A percentile compares a stretch with the other conserved stretches of the same genome.
These are phyloP conservation scores for Penicillium rolfsii DNA, from an alignment of 2,329 filamentous ascomycete species.

Conservation along the genomic window DNA sequence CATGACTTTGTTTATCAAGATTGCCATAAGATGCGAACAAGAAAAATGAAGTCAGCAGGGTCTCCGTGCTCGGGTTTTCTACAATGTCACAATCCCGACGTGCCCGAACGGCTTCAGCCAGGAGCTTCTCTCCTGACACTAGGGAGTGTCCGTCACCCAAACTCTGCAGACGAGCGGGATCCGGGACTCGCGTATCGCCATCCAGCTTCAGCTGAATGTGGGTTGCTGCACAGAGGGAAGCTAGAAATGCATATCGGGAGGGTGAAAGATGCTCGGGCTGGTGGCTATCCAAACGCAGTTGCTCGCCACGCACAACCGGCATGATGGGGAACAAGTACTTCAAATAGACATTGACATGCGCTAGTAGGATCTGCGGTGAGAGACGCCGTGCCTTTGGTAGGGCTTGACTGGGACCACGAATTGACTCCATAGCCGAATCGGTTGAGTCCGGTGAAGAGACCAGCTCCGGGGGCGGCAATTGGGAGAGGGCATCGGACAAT, in stretches of 20 bases:
- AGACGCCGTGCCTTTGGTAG: slow-evolving; percentile 32
- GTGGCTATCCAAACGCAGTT: slow-evolving; percentile 42
- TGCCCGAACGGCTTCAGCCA: slow-evolving; percentile 64
- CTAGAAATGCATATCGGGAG: slow-evolving; percentile 47
- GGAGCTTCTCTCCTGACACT: slow-evolving; percentile 65
- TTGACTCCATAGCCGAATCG: slow-evolving; percentile 36
- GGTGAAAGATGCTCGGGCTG: slow-evolving; percentile 58
- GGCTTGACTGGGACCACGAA: slow-evolving; percentile 20
- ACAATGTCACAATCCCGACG: slow-evolving; percentile 46
- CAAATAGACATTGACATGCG: slow-evolving; percentile 47
- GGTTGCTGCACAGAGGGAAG: slow-evolving; percentile 48
- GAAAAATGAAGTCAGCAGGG: slow-evolving; percentile 73
- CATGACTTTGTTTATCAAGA: slow-evolving; percentile 72
- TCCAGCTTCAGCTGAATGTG: slow-evolving; percentile 51
- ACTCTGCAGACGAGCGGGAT: slow-evolving; percentile 42
- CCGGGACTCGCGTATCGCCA: slow-evolving; percentile 31
- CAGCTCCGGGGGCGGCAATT: slow-evolving; percentile 36
- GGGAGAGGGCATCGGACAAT: slow-evolving; percentile 32
- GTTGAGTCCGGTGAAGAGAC: slow-evolving; percentile 42
- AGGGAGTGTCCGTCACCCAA: slow-evolving; percentile 61
- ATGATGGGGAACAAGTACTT: slow-evolving; percentile 51
- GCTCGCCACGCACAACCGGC: slow-evolving; percentile 45
- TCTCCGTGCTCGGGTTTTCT: slow-evolving; percentile 46
- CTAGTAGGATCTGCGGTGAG: slow-evolving; percentile 40
- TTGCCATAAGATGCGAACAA: slow-evolving; percentile 73